Evolutionary conservation across 169 alveolate species (phyloP), one percentile per base, ranked within the genome.

Genomic region (Eimeria brunetti): DNA sequence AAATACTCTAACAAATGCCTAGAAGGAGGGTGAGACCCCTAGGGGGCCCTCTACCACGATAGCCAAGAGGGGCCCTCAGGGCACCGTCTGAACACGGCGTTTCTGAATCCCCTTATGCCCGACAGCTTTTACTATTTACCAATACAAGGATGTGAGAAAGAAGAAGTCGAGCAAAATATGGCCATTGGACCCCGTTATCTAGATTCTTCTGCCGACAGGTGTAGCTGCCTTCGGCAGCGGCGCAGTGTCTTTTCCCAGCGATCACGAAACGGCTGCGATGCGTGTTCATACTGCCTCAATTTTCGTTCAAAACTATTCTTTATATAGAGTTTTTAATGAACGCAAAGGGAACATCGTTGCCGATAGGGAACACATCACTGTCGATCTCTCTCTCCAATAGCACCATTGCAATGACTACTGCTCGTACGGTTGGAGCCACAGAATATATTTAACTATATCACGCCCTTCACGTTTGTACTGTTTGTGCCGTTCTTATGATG

Each of bases 61-160:
- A 76, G 86, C 22, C 38, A 46, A 44, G 86, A 12, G 86, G 86
- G 86, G 86, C 86, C 86, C 86, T 46, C 24, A 24, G 64, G 27
- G 44, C 3, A 46, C 64, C 44, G 56, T 44, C 20, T 27, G 46
- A 49, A 12, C 9, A 14, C 41, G 56, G 12, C 27, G 62, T 41
- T 49, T 76, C 41, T 44, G 60, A 46, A 44, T 62, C n/a, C 38
- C 64, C 76, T 7, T 46, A 49, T 44, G 8, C 86, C 44, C 41
- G 18, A 24, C 86, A 24, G 38, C 38, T 7, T 46, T 76, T 76
- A 33, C 24, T 46, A 22, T 20, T 76, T 76, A 49, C 60, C 2
- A 76, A 76, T 18, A 76, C 4, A 38, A 6, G 36, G 44, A 76
- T 76, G 60, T 18, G 62, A 76, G 11, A 9, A 76, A 44, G n/a